A percentile compares a stretch with the other conserved stretches of the same genome.
Evolutionary conservation across 441 rosid species (phyloP).

Genomic region (Manihot esculenta): DNA sequence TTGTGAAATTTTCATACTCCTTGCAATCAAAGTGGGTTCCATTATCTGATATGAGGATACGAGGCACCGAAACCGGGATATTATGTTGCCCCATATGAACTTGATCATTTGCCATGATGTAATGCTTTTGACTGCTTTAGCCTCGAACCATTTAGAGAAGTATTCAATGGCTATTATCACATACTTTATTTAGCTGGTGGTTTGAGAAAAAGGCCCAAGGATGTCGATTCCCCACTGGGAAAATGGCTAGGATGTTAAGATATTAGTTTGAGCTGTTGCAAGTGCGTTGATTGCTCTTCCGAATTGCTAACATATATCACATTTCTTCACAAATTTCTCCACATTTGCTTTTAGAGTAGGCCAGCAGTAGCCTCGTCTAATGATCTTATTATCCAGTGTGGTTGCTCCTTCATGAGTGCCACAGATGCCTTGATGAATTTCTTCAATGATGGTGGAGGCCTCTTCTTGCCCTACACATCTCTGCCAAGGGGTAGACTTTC

Average conservation of each 20-base stretch:
- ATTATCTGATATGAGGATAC: background rate
- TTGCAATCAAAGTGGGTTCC: background rate
- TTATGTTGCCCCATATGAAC: no score
- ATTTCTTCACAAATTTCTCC: no score
- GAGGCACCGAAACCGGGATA: background rate
- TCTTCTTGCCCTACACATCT: no score
- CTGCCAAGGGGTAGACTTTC: no score
- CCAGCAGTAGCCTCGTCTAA: no score
- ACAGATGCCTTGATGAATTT: no score
- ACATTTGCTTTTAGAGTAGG: no score
- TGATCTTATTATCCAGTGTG: no score
- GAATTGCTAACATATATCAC: background rate
- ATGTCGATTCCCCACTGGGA: background rate
- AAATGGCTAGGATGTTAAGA: background rate
- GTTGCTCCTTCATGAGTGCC: no score
- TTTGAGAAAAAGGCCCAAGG: background rate
- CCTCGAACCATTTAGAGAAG: background rate
- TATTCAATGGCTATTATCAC: background rate
- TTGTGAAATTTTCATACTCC: background rate
- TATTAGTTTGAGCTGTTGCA: background rate
- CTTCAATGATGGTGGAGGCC: no score
- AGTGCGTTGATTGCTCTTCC: background rate
- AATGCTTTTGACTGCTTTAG: fast-evolving
- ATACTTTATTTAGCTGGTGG: background rate
- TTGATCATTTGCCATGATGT: background rate